Conservation (phyloP, 345 rosid genomes). For the Erucastrum elatum region DNA sequence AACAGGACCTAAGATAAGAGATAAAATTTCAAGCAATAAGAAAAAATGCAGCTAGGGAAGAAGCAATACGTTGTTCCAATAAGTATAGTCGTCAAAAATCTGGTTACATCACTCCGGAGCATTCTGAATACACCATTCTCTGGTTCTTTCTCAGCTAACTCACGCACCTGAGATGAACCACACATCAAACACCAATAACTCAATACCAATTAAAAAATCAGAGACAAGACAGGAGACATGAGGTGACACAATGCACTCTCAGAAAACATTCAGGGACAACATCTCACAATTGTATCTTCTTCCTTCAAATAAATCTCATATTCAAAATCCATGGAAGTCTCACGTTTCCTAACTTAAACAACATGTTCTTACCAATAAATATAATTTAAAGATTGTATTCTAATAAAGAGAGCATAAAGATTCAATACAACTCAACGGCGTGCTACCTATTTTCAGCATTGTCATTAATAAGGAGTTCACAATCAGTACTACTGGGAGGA, state of each 20-base stretch:
- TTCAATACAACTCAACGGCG: background rate
- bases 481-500: background rate
- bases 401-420: slow-evolving; percentile 1
- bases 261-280: slow-evolving; percentile 1
- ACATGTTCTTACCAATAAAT: no score
- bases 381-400: no score
- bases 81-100: slow-evolving; percentile 96
- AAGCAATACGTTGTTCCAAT: slow-evolving; percentile 92
- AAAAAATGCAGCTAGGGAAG: slow-evolving; percentile 25
- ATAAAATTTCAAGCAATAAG: slow-evolving; percentile 12
- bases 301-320: slow-evolving; percentile 12
- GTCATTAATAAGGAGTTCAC: background rate
- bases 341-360: no score
- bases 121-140: slow-evolving; percentile 91
- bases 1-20: slow-evolving; percentile 43
- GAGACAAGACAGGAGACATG: background rate
- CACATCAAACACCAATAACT: slow-evolving; percentile 11
- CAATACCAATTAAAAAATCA: background rate
- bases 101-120: slow-evolving; percentile 97
- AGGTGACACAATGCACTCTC: background rate
- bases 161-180: slow-evolving; percentile 62
- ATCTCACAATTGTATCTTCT: slow-evolving; percentile 2
- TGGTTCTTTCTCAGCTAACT: slow-evolving; percentile 92
- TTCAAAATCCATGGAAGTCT: no score
- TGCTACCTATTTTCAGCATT: slow-evolving; percentile 1